Base-by-base conservation (phyloP, 345 rosid species). In the Sonneratia caseolaris region DNA sequence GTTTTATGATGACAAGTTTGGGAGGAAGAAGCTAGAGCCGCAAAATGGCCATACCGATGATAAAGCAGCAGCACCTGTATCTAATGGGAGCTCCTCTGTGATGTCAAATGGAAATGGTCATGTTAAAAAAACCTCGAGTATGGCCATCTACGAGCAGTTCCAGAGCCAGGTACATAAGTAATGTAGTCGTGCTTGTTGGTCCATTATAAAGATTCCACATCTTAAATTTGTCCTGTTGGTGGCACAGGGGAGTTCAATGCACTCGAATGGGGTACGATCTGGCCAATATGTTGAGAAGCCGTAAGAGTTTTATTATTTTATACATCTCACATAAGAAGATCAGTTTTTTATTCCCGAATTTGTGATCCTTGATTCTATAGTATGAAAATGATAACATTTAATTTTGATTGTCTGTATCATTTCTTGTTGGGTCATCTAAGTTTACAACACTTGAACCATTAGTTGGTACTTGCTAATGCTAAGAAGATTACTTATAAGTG, bases 1-100 rank as follows among this genome's bases (percentile, higher is more conserved):
- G 64, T 80, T 83, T 85, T 94, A 84, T 80, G 87, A 90, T 84
- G 86, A 80, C 75, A 87, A 94, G 97, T 94, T 94, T 86, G 96
- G 97, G 86, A 91, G 93, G 79, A 90, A 86, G 93, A 88, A 75
- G 85, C 36, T 64, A 13, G 86, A 82, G 57, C 68, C 80, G 12
- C 78, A 80, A 40, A 80, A 87, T 42, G 81, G 79, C n/a, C 76
- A 74, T 65, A 32, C 69, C n/a, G 73, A 82, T 68, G 87, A 79
- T 55, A 72, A 80, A 69, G 76, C 13, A 47, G 51, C 51, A 47
- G 51, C 77, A 40, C 80, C 71, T 38, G 80, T 69, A 22, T 38
- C 80, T 36, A 79, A 76, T 49, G 86, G 85, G 65, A 79, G 57
- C 66, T 69, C 71, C 35, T 77, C 87, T 19, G 73, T 35, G 36